Percentiles rank a stretch among this genome's conserved stretches.
These are phyloP conservation scores for Tirmania nivea DNA, from an alignment of 495 filamentous ascomycete genomes.

Conservation along the genomic window DNA sequence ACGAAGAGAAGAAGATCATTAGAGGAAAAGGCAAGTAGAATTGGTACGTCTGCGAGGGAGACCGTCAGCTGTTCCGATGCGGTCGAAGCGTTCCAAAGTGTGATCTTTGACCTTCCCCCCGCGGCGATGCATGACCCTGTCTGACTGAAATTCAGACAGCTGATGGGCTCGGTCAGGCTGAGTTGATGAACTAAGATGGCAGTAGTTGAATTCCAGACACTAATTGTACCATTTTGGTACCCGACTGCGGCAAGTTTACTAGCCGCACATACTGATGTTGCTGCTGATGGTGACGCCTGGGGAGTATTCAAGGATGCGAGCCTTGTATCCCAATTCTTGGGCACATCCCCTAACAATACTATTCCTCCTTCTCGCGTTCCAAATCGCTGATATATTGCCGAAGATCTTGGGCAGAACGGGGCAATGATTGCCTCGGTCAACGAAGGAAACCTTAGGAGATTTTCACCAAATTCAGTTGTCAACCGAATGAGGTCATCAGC, in stretches of 20 bases:
- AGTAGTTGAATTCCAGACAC: background rate
- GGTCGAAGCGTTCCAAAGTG: conserved; percentile 1
- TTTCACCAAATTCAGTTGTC: conserved; percentile 6
- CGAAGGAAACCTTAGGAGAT: background rate
- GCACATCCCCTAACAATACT: conserved; percentile 1
- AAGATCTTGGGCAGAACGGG: background rate
- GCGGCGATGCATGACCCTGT: conserved; percentile 3
- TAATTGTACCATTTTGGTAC: background rate
- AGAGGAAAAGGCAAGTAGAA: conserved; percentile 4
- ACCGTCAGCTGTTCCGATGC: conserved; percentile 1
- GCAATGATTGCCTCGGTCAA: background rate
- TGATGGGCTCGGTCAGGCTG: conserved; percentile 1
- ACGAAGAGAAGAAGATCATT: background rate
- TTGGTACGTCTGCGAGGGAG: background rate
- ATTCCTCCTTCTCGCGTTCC: background rate
- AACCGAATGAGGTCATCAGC: conserved; percentile 20
- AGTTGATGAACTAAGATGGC: conserved; percentile 1
- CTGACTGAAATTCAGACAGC: conserved; percentile 3
- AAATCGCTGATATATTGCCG: conserved; percentile 5
- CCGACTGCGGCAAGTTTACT: background rate
- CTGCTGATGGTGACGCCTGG: background rate
- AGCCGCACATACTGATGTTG: background rate
- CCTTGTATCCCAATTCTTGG: conserved; percentile 1
- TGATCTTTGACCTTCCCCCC: conserved; percentile 2
- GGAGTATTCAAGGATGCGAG: conserved; percentile 1